A percentile compares a stretch with the other conserved stretches of the same genome.
phyloP scores from a whole-genome alignment of 1,284 basidiomycete genomes.

The Sanghuangporus baumii region DNA sequence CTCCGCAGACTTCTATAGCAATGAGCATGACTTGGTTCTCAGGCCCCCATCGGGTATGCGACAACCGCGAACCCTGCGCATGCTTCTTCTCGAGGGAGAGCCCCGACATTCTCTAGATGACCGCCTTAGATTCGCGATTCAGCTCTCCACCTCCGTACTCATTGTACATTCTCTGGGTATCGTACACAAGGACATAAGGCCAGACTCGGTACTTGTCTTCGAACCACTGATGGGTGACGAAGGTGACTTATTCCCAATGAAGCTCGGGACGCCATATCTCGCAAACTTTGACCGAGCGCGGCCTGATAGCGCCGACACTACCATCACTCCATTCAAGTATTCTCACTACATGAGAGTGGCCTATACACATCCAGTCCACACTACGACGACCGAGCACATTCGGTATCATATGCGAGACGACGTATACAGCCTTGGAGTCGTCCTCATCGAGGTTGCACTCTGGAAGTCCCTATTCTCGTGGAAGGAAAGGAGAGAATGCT shows the following conservation, averaged over 20 bases:
- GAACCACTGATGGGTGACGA: not conserved
- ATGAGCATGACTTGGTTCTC: not conserved
- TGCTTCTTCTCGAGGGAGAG: not conserved
- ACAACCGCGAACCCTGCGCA: not conserved
- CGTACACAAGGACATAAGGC: not conserved
- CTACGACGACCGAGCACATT: not conserved
- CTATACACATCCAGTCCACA: slow-evolving; percentile 1
- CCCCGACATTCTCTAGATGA: not conserved
- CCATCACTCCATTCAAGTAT: not conserved
- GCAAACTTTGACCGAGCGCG: not conserved
- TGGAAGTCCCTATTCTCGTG: slow-evolving; percentile 10
- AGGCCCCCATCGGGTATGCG: not conserved
- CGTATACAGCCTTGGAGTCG: slow-evolving; percentile 13
- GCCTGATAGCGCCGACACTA: not conserved
- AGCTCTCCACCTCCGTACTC: not conserved
- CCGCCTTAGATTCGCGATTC: not conserved
- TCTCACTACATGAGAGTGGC: not conserved
- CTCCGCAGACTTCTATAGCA: not conserved
- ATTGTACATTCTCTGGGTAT: slow-evolving; percentile 1
- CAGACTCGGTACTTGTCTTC: not conserved
- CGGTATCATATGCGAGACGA: slow-evolving; percentile 10
- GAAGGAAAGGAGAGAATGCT: not conserved
- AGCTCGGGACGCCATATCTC: slow-evolving; percentile 4
- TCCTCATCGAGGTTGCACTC: slow-evolving; percentile 10
- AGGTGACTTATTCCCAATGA: no score